Evolutionary conservation across 495 filamentous ascomycete species (phyloP).

Genomic region (Hyaloscypha bicolor): DNA sequence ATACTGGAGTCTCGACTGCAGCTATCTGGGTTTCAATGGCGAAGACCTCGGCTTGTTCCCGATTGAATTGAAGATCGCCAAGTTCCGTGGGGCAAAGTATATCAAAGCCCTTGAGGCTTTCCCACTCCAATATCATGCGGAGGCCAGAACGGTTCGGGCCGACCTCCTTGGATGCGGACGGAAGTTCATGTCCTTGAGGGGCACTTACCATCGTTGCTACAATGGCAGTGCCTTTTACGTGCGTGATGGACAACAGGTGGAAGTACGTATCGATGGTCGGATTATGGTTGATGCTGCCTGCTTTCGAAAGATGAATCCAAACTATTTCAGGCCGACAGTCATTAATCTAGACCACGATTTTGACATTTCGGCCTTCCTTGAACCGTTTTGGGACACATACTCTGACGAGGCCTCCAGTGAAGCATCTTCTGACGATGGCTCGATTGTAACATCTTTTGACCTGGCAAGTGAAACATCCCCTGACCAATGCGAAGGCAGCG

Average conservation of each 20-base stretch:
- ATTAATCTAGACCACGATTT: too few species aligned
- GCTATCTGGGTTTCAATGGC: conserved; percentile 24
- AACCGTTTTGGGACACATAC: too few species aligned
- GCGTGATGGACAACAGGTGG: conserved; percentile 8
- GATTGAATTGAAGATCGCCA: conserved; percentile 16
- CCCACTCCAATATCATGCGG: conserved; percentile 14
- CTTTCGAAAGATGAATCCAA: conserved; percentile 28
- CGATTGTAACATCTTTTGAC: too few species aligned
- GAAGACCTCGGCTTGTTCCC: conserved; percentile 9
- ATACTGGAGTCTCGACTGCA: conserved; percentile 16
- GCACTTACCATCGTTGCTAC: neutral
- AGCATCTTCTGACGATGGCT: too few species aligned
- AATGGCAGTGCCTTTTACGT: conserved; percentile 16
- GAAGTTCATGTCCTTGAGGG: conserved; percentile 15
- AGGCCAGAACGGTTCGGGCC: conserved; percentile 4
- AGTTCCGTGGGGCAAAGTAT: conserved; percentile 21
- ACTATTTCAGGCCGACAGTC: conserved; percentile 18
- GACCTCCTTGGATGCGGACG: conserved; percentile 13
- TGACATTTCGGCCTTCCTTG: too few species aligned
- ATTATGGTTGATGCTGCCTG: conserved; percentile 28
- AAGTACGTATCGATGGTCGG: conserved; percentile 17
- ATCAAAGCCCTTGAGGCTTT: conserved; percentile 24
- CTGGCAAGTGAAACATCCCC: neutral
- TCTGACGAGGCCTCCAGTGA: too few species aligned
- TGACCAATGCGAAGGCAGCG: conserved; percentile 11